Base-by-base conservation (phyloP, 352 stramenopile species). In the Pythium aquatile region DNA sequence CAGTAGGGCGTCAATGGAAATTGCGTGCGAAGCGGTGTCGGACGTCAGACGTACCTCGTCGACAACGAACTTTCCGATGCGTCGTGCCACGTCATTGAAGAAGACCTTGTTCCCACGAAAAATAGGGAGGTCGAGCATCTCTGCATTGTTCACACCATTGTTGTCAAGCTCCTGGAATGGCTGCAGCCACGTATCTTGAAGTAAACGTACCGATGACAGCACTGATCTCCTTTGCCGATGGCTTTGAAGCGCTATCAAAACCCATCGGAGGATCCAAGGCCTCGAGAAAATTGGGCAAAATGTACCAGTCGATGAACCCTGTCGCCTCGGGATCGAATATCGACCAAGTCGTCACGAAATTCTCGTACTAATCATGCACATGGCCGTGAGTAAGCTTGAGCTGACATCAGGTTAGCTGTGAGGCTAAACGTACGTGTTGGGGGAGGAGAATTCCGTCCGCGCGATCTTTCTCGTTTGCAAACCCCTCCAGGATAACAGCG, bases 401-500 rank as follows among this genome's bases (percentile, higher is more conserved):
- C 20, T 24, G 20, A 24, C 20, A 24, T 24, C 20, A 24, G 20
- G 20, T 24, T 24, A 24, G 20, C 0, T 24, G 20, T 24, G 20
- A 24, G 20, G 20, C 32, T 24, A 24, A 24, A 24, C 20, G 14
- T 78, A 90, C 81, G 54, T 90, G 75, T 52, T 85, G 60, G 2
- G 78, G 81, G 20, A 85, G 70, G 2, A 90, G 55, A 9, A 90
- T 58, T 11, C 69, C 69, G 47, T 71, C 32, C 1, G 60, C 49
- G 16, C 69, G 63, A 30, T 75, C 63, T 63, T 75, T 75, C 46
- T 76, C 69, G 42, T 88, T 88, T 24, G 93, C 79, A 68, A 97
- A 98, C 10, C 85, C 86, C 47, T 97, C 87, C 29, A 97, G 80
- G 40, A 98, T 94, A 37, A 97, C 86, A 14, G 84, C 92, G 49